phyloP scores from a whole-genome alignment of 352 stramenopile genomes.

The Phytophthora foliorum region DNA sequence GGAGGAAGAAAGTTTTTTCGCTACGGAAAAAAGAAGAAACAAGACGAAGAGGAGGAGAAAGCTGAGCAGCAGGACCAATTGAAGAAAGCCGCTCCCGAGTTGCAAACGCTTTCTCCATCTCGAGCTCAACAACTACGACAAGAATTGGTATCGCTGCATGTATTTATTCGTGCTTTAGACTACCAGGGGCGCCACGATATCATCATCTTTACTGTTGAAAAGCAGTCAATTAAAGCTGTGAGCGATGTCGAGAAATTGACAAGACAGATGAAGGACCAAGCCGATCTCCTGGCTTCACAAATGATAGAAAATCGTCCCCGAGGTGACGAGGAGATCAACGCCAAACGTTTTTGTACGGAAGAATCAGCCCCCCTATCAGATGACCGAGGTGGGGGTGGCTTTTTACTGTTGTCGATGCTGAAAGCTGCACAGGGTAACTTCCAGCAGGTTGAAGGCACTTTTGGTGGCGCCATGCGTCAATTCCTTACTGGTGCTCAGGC shows the following conservation, averaged over 20 bases:
- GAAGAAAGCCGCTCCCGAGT: constrained; percentile 5
- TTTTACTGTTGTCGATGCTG: constrained; percentile 50
- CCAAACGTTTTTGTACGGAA: constrained; percentile 41
- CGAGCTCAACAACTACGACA: constrained; percentile 28
- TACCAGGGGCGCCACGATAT: constrained; percentile 33
- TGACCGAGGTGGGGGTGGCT: constrained; percentile 52
- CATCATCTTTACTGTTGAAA: constrained; percentile 32
- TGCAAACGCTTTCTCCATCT: constrained; percentile 34
- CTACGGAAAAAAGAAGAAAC: constrained; percentile 39
- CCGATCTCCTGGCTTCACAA: constrained; percentile 5
- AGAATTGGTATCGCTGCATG: constrained; percentile 33
- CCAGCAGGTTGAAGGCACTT: constrained; percentile 30
- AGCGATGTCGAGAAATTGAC: constrained; percentile 33
- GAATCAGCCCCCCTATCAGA: constrained; percentile 9
- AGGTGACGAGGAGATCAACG: constrained; percentile 67
- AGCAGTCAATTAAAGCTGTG: constrained; percentile 22
- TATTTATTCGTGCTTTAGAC: constrained; percentile 42
- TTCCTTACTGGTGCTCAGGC: constrained; percentile 57
- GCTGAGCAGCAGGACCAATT: constrained; percentile 16
- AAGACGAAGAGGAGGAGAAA: constrained; percentile 22
- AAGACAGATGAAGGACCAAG: constrained; percentile 25
- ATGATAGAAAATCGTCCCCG: constrained; percentile 33
- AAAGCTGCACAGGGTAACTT: constrained; percentile 33
- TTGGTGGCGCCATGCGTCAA: constrained; percentile 61
- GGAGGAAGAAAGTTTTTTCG: constrained; percentile 36